Base-by-base conservation (phyloP, 495 filamentous ascomycete genomes). In the Saxispiralis lemnorum region DNA sequence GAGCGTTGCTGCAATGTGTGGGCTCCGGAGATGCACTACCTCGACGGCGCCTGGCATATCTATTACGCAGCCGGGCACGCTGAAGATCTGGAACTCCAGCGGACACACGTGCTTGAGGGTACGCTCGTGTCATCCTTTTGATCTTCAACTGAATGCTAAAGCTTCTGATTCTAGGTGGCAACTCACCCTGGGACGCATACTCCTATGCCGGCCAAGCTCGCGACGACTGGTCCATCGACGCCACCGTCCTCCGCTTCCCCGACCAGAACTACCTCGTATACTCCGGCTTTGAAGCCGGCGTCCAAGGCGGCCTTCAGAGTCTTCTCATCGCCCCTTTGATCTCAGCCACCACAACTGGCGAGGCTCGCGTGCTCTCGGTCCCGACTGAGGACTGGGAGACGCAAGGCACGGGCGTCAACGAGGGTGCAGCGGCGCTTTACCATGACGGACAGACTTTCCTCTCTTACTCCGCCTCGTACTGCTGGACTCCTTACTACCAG, bases 11-110 rank as follows among this genome's bases (percentile, higher is more conserved):
- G 63, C 38, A 70, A 73, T 46, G 68, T 74, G 31, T 75, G 70
- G 71, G 70, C 70, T 0, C 71, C 70, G 1, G 71, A 72, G 53
- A 55, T 68, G 2, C 68, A 72, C 44, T 61, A 63, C 39, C 61
- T 73, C 31, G 57, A 66, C 39, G 58, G 46, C 7, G 57, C 52
- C 17, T 71, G 68, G 67, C 69, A 69, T 52, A 60, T 72, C 12
- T 61, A 59, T 51, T 65, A 62, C 37, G 62, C 59, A 7, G 61
- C 55, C 4, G 49, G 48, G 4, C 17, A 37, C 18, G 41, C 13
- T 3, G 21, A 18, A 10, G 35, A 51, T 34, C 39, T 51, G 1
- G 45, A 32, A 10, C 7, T 30, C 16, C 66, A 69, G 49, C 56
- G 55, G 12, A 32, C 59, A 9, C 60, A 64, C 42, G 34, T 35